Percentiles rank a stretch among this genome's conserved stretches.
Evolutionary conservation across 2,329 filamentous ascomycete genomes (phyloP).

Genomic region (Aschersonia sp.): DNA sequence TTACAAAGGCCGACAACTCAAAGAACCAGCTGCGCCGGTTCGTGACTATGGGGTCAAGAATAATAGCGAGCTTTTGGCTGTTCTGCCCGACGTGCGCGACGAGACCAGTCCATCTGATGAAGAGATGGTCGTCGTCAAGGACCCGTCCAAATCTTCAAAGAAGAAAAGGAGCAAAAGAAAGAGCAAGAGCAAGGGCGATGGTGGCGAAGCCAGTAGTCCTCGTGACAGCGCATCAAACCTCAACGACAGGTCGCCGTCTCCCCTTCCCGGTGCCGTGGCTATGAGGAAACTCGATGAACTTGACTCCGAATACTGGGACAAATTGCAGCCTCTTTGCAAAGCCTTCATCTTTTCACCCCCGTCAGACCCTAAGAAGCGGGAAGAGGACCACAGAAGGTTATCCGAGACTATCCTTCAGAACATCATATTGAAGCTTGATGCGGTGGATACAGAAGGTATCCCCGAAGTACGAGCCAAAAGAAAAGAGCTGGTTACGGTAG

Average conservation of each 20-base stretch:
- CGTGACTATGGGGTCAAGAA: constrained; percentile 49
- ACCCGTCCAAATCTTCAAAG: constrained; percentile 18
- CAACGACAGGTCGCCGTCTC: constrained; percentile 15
- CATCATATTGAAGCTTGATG: constrained; percentile 63
- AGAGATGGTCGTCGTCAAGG: constrained; percentile 25
- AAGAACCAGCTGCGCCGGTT: constrained; percentile 43
- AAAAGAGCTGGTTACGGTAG: constrained; percentile 60
- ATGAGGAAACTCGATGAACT: constrained; percentile 52
- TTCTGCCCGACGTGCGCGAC: constrained; percentile 24
- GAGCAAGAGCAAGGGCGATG: constrained; percentile 15
- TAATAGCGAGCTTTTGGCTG: constrained; percentile 41
- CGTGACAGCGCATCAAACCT: constrained; percentile 27
- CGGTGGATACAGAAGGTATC: constrained; percentile 59
- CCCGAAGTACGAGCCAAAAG: constrained; percentile 47
- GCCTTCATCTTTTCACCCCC: constrained; percentile 51
- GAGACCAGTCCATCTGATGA: constrained; percentile 24
- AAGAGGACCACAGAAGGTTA: constrained; percentile 61
- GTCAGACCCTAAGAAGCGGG: constrained; percentile 48
- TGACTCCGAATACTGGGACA: constrained; percentile 44
- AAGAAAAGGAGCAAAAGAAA: constrained; percentile 27
- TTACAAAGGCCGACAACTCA: constrained; percentile 60
- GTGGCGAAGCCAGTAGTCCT: constrained; percentile 27
- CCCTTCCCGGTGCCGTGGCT: constrained; percentile 17
- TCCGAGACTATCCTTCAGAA: constrained; percentile 66
- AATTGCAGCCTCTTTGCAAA: constrained; percentile 50